Conservation (phyloP, 2,329 filamentous ascomycete genomes). For the Clarireedia monteithiana region DNA sequence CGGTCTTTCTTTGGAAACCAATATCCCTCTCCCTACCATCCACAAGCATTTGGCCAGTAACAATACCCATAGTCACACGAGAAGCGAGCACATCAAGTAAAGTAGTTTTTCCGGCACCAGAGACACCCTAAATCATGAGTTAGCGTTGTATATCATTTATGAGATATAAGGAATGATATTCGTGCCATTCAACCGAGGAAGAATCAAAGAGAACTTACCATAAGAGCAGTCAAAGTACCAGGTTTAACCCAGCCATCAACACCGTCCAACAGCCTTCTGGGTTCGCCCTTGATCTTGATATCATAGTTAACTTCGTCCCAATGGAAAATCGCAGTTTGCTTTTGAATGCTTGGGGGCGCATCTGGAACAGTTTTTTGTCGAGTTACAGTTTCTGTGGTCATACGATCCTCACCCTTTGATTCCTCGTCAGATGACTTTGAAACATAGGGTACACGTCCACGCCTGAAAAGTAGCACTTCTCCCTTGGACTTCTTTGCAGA, state of each 20-base stretch:
- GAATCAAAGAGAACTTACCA: constrained; percentile 36
- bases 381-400: constrained; percentile 32
- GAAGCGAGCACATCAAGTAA: constrained; percentile 80
- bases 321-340: constrained; percentile 47
- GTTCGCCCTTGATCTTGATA: constrained; percentile 69
- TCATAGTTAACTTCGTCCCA: constrained; percentile 43
- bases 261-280: constrained; percentile 69
- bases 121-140: constrained; percentile 35
- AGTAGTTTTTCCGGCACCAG: constrained; percentile 85
- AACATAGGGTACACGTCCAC: constrained; percentile 43
- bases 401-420: constrained; percentile 14
- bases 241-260: constrained; percentile 94
- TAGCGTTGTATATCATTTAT: not conserved
- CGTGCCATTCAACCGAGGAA: not conserved
- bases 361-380: constrained; percentile 47
- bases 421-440: constrained; percentile 17
- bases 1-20: constrained; percentile 86
- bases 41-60: constrained; percentile 72
- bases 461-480: constrained; percentile 68
- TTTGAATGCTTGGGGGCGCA: constrained; percentile 24
- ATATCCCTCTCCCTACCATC: constrained; percentile 60
- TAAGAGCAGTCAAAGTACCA: constrained; percentile 79
- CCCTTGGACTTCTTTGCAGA: constrained; percentile 67
- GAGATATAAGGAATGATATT: not conserved
- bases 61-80: constrained; percentile 81